Evolutionary conservation across 495 filamentous ascomycete species (phyloP), one percentile per base, ranked within the genome.

Genomic region (Parachaetomium inaequale): DNA sequence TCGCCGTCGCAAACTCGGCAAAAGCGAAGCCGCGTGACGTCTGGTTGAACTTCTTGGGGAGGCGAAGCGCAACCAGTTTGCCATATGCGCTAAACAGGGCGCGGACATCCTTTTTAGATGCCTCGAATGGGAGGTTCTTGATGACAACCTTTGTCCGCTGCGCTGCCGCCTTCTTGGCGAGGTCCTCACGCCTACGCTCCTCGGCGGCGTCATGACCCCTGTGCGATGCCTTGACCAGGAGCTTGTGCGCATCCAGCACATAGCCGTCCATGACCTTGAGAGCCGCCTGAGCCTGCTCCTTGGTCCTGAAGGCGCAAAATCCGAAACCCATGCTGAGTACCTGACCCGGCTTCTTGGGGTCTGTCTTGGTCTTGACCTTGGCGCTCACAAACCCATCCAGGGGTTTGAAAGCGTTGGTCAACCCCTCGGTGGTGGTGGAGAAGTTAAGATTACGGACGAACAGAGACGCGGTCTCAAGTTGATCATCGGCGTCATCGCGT

Each of bases 61-160:
- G 82, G 42, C 95, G 89, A 32, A 98, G 89, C 52, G 92, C 91
- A 47, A 92, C 88, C 57, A 99, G 83, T 67, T 95, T 88, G 21
- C 95, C 94, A 72, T 96, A 99, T 19, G 89, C 81, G 49, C 89
- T 85, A 72, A 99, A 91, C 11, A 99, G 80, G 17, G 86, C 79
- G 43, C 89, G 84, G 32, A 99, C 79, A 67, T 99, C 95, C 71
- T 94, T 92, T 81, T 96, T 96, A 45, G 85, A 88, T 11, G 89
- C 88, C 76, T 98, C 90, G 78, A 99, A 99, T 10, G 94, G 94
- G 70, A 99, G 76, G 79, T 99, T 99, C 81, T 98, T 98, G 80
- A 98, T 90, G 74, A 98, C 88, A 68, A 99, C 87, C 80, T 98
- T 97, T 34, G 92, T 96, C 55, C 84, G 82, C 66, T 85, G 84